A percentile compares a stretch with the other conserved stretches of the same genome.
phyloP scores from a whole-genome alignment of 305 asterid species.

The Fraxinus velutina region DNA sequence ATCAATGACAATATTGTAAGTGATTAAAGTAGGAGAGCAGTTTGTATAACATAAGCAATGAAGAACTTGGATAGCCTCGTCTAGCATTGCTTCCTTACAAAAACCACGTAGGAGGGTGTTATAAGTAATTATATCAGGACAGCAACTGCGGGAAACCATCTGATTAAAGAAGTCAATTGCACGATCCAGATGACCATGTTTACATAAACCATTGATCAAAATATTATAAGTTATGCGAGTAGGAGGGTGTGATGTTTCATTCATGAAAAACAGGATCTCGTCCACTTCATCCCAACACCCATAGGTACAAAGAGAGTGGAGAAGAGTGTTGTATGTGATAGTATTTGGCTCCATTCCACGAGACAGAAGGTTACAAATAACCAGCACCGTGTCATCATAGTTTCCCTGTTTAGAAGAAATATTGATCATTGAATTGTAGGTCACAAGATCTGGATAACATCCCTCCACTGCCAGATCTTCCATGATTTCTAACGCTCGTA shows the following conservation, averaged over 20 bases:
- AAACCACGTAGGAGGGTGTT: conserved; percentile 75
- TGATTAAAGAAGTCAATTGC: conserved; percentile 59
- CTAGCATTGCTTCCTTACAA: conserved; percentile 57
- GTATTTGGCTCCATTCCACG: conserved; percentile 68
- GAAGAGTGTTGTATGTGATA: conserved; percentile 70
- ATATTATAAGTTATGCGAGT: conserved; percentile 67
- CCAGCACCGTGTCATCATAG: conserved; percentile 45
- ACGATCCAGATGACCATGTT: conserved; percentile 62
- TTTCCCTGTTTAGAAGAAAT: conserved; percentile 60
- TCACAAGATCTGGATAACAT: conserved; percentile 79
- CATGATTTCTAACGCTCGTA: conserved; percentile 65
- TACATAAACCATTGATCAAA: conserved; percentile 73
- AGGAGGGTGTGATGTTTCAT: conserved; percentile 55
- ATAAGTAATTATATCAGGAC: conserved; percentile 73
- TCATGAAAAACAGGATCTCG: conserved; percentile 58
- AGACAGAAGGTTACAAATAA: conserved; percentile 50
- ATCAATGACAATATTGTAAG: conserved; percentile 73
- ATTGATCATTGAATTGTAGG: conserved; percentile 70
- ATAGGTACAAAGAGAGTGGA: conserved; percentile 59
- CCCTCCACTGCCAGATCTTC: conserved; percentile 81
- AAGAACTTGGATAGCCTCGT: conserved; percentile 59
- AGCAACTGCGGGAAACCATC: conserved; percentile 51
- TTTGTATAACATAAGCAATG: conserved; percentile 33
- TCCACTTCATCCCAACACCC: conserved; percentile 70
- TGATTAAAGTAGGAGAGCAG: conserved; percentile 56